Evolutionary conservation across 352 stramenopile species (phyloP), one percentile per base, ranked within the genome.

Genomic region (Globisporangium radiosum): DNA sequence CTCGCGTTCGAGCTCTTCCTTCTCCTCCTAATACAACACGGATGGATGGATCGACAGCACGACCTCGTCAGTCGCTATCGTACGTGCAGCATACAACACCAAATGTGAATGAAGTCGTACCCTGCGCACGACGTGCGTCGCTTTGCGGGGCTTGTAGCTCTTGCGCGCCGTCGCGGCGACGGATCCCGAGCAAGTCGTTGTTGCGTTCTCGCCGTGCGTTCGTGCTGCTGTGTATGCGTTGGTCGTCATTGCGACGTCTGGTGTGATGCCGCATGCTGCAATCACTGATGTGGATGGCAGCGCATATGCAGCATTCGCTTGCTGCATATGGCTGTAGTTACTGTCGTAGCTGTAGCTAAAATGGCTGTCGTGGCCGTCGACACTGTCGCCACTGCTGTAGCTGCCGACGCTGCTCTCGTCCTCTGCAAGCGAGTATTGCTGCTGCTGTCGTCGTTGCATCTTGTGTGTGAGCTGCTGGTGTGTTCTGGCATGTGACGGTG

Each of bases 1-100:
- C 45, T 77, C 58, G 47, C 71, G 61, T 2, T 71, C 45, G n/a
- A 75, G 60, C 33, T 50, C 37, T n/a, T 56, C 63, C 38, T 78
- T 78, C 64, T 76, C 68, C 48, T 78, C 71, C 44, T 33, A 33
- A 33, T 33, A 33, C 2, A 33, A 3, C 25, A 33, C 25, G 25
- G 25, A 33, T 3, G 25, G 25, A 33, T 33, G 25, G 25, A 33
- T 33, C 25, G 25, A 33, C 62, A 25, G 8, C 44, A 60, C 14
- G 17, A 37, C 25, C 25, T 33, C 25, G 25, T 33, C 25, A 33
- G 25, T 3, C 25, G 1, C 25, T 33, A 33, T 33, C 25, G 25
- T 33, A 33, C 25, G 25, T 33, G 2, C 25, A 33, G 25, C 25
- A 33, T 3, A 33, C 25, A 3, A 33, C 25, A 33, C 25, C 25